Evolutionary conservation across 169 alveolate genomes (phyloP).

Genomic region (Toxoplasma gondii): DNA sequence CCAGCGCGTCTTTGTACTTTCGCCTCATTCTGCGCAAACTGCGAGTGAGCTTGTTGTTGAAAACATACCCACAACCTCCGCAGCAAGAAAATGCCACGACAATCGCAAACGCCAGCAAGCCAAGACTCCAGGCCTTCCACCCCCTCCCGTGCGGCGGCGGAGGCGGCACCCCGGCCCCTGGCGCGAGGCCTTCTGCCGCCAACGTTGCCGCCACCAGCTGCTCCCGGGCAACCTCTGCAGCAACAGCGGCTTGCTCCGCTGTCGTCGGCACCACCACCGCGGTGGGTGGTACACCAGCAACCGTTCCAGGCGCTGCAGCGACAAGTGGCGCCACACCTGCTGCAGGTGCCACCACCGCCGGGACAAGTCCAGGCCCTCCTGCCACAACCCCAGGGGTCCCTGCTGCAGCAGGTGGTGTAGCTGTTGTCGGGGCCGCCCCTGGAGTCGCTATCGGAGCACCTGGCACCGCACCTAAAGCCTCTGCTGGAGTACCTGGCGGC

Average conservation of each 20-base stretch:
- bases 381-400: background rate
- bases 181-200: background rate
- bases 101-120: background rate
- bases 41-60: background rate
- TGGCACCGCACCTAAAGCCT: background rate
- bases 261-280: conserved; percentile 10
- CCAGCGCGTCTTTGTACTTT: conserved; percentile 7
- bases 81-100: background rate
- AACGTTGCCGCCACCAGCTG: background rate
- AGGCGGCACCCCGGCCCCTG: background rate
- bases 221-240: background rate
- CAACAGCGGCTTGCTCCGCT: background rate
- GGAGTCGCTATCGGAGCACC: background rate
- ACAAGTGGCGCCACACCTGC: background rate
- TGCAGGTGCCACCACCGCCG: background rate
- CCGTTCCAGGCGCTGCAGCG: background rate
- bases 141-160: background rate
- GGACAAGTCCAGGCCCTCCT: background rate
- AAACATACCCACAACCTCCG: background rate
- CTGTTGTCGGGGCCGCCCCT: background rate
- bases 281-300: background rate
- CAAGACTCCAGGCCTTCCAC: conserved; percentile 8
- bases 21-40: conserved; percentile 28
- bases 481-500: background rate
- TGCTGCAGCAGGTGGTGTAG: background rate